A percentile compares a stretch with the other conserved stretches of the same genome.
Evolutionary conservation across 768 basidiomycete species (phyloP).

Genomic region (Boletus bicolor): DNA sequence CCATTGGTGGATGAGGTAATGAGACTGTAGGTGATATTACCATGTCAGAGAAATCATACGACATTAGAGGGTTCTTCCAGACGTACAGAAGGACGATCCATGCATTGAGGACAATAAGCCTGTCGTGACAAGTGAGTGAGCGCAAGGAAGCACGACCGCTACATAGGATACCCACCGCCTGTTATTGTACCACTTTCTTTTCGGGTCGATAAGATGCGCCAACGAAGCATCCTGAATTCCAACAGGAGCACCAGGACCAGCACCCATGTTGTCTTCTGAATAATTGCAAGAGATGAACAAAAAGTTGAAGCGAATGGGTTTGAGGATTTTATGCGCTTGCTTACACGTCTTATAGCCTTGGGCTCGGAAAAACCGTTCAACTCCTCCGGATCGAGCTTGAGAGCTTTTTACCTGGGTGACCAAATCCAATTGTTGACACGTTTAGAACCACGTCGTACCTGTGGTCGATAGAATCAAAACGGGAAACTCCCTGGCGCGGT

Average conservation of each 20-base stretch:
- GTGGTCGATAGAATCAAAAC: not conserved
- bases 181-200: constrained; percentile 76
- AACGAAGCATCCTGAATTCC: constrained; percentile 35
- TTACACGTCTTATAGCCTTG: constrained; percentile 7
- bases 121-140: constrained; percentile 21
- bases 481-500: not conserved
- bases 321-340: constrained; percentile 16
- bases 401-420: constrained; percentile 20
- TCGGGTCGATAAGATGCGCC: constrained; percentile 59
- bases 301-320: constrained; percentile 8
- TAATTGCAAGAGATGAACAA: not conserved
- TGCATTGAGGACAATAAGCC: constrained; percentile 58
- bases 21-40: constrained; percentile 38
- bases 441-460: not conserved
- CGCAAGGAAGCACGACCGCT: not conserved
- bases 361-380: constrained; percentile 7
- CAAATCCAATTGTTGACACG: not conserved
- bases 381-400: not conserved
- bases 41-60: not conserved
- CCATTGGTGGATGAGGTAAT: constrained; percentile 76
- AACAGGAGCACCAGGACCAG: constrained; percentile 41
- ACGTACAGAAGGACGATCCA: constrained; percentile 69
- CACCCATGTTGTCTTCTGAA: constrained; percentile 45
- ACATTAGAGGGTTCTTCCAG: not conserved
- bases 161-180: constrained; percentile 43